Base-by-base conservation (phyloP, 495 filamentous ascomycete genomes). In the Neurospora sp. region DNA sequence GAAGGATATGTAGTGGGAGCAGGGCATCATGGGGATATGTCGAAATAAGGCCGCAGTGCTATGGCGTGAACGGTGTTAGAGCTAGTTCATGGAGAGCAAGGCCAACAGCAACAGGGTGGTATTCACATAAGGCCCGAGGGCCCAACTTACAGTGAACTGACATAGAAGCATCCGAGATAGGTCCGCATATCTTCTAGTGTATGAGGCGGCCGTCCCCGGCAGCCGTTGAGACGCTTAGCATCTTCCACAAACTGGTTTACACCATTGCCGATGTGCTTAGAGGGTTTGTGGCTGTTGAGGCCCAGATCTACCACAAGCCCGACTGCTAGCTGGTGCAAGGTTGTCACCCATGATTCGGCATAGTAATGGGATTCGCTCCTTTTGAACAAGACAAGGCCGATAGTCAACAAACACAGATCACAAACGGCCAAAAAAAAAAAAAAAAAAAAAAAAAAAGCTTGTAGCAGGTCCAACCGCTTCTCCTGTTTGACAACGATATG, bases 391-490 rank as follows among this genome's bases (percentile, higher is more conserved):
- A 61, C 2, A 35, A 65, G 0, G 53, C 53, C 6, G 2, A 65
- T 65, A 35, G 53, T 61, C 5, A 65, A 18, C 14, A 65, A 65
- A 0, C 2, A 27, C 47, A 5, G 47, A 59, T 14, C 47, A 14
- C 37, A 22, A 31, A 31, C 27, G 27, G 27, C 3, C 27, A 31
- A 31, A 31, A 31, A 31, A 31, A 31, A 31, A 31, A 27, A 27
- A 27, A 27, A 27, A 27, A 27, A 27, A 27, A n/a, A n/a, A n/a
- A 31, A 31, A 31, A 31, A 31, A 31, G 3, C 78, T 45, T 80
- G 78, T 45, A 80, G 53, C 9, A 79, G 61, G 41, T 79, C 80
- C 22, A 82, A 71, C 3, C 73, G 61, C 53, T 75, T 74, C 71
- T 79, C 78, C 41, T 73, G 74, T 31, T 70, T 44, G 22, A 75